A percentile compares a stretch with the other conserved stretches of the same genome.
phyloP scores from a whole-genome alignment of 371 early-diverging fungal species.

The Fennellomyces sp. region DNA sequence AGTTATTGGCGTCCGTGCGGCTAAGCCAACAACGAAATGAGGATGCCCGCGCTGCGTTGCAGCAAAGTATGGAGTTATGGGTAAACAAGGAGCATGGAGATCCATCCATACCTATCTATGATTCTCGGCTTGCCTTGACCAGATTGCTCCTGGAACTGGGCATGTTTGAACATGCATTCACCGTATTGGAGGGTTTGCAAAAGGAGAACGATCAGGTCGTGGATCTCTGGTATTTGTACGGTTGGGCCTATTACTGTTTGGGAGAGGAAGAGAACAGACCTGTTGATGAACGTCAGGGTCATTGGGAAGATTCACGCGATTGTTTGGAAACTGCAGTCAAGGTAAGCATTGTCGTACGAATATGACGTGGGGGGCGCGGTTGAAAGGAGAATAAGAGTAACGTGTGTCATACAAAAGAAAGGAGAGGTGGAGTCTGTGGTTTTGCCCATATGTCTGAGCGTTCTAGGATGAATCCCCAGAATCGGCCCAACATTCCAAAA shows the following conservation, averaged over 20 bases:
- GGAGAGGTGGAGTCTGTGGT: conserved; percentile 1
- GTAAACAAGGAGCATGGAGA: conserved; percentile 58
- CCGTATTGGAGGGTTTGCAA: conserved; percentile 78
- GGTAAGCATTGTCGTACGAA: too few relatives aligned
- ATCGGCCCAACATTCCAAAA: conserved; percentile 1
- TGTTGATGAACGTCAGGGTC: conserved; percentile 52
- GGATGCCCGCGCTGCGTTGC: conserved; percentile 77
- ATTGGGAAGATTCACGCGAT: conserved; percentile 76
- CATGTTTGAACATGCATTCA: conserved; percentile 78
- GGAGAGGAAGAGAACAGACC: conserved; percentile 66
- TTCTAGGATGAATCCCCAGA: neutral
- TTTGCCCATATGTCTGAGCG: conserved; percentile 1
- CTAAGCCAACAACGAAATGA: conserved; percentile 83
- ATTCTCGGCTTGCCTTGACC: conserved; percentile 73
- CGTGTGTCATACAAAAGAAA: neutral
- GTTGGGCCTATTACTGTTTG: conserved; percentile 87
- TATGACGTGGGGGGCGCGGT: too few relatives aligned
- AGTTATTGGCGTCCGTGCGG: conserved; percentile 88
- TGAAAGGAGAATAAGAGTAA: neutral
- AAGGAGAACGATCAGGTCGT: conserved; percentile 91
- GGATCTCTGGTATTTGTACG: conserved; percentile 93
- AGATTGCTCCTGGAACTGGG: conserved; percentile 84
- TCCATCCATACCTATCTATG: conserved; percentile 79
- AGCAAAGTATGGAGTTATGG: conserved; percentile 79
- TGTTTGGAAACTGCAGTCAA: conserved; percentile 74